Conservation (phyloP, 2,329 filamentous ascomycete genomes). For the Epichloe elymi region DNA sequence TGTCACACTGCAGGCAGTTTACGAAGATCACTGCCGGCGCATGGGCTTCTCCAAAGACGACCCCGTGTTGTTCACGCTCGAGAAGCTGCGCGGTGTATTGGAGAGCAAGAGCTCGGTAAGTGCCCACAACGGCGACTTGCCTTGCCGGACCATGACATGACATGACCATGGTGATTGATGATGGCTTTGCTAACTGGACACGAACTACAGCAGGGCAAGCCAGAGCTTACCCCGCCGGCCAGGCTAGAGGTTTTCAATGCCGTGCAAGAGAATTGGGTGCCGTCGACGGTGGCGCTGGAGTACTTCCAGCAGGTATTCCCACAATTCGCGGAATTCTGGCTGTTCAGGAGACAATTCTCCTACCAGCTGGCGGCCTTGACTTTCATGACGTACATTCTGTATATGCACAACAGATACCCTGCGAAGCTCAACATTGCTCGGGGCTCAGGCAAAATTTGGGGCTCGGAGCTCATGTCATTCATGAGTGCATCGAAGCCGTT, state of each 20-base stretch:
- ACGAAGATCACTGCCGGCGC: conserved; percentile 88
- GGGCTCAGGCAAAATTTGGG: conserved; percentile 86
- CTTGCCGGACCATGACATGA: too few species aligned
- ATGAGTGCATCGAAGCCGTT: conserved; percentile 75
- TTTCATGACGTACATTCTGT: conserved; percentile 97
- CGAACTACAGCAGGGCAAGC: conserved; percentile 38
- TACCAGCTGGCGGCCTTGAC: conserved; percentile 92
- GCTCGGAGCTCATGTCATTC: conserved; percentile 80
- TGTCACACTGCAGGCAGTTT: conserved; percentile 86
- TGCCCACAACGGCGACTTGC: conserved; percentile 5
- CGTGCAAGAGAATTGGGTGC: conserved; percentile 89
- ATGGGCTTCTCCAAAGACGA: conserved; percentile 87
- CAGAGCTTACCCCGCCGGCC: conserved; percentile 58
- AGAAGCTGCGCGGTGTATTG: conserved; percentile 69
- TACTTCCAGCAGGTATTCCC: conserved; percentile 86
- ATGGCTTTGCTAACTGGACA: not conserved
- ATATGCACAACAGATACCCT: conserved; percentile 91
- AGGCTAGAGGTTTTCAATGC: conserved; percentile 86
- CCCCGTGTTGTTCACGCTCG: conserved; percentile 87
- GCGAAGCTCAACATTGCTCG: conserved; percentile 90
- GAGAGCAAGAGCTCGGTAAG: conserved; percentile 52
- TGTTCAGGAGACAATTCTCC: conserved; percentile 93
- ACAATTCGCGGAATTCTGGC: conserved; percentile 88
- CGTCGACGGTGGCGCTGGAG: conserved; percentile 66
- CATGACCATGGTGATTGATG: not conserved